Percentiles rank a stretch among this genome's conserved stretches.
Evolutionary conservation across 257 asterid species (phyloP).

Genomic region (Ballota nigra): DNA sequence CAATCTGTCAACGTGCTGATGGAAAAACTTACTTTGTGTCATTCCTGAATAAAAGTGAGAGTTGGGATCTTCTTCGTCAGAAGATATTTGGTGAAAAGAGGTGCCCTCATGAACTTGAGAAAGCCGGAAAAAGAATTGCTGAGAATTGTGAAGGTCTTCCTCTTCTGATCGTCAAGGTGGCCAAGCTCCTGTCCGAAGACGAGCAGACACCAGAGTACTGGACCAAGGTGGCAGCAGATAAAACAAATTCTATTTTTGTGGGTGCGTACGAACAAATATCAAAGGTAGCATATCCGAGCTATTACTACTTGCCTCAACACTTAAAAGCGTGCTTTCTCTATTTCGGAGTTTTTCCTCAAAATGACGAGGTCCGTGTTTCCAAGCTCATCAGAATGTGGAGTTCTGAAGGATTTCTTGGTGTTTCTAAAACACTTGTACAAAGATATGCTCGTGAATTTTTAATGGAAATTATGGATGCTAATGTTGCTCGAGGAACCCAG

Average conservation of each 20-base stretch:
- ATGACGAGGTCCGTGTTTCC: not conserved
- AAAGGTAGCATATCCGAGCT: not conserved
- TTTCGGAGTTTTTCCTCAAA: conserved; percentile 16
- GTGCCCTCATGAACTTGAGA: too few relatives aligned
- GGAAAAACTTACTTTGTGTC: too few relatives aligned
- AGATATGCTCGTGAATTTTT: too few relatives aligned
- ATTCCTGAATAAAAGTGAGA: too few relatives aligned
- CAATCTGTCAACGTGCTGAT: too few relatives aligned
- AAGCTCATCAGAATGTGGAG: conserved; percentile 5
- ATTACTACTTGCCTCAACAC: not conserved
- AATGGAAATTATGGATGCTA: too few relatives aligned
- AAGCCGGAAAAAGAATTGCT: not conserved
- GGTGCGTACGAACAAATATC: not conserved
- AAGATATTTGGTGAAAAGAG: not conserved
- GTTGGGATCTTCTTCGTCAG: conserved; percentile 8
- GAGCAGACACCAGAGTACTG: not conserved
- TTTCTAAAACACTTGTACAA: not conserved
- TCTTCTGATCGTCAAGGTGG: not conserved
- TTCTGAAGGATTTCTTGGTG: not conserved
- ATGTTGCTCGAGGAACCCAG: too few relatives aligned
- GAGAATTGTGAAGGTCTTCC: conserved; percentile 23
- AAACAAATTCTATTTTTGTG: not conserved
- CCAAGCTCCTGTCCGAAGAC: not conserved
- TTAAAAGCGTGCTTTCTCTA: not conserved
- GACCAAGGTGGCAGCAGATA: not conserved